These are phyloP conservation scores for Lanmaoa rubissima DNA, from an alignment of 768 basidiomycete species.

Conservation along the genomic window DNA sequence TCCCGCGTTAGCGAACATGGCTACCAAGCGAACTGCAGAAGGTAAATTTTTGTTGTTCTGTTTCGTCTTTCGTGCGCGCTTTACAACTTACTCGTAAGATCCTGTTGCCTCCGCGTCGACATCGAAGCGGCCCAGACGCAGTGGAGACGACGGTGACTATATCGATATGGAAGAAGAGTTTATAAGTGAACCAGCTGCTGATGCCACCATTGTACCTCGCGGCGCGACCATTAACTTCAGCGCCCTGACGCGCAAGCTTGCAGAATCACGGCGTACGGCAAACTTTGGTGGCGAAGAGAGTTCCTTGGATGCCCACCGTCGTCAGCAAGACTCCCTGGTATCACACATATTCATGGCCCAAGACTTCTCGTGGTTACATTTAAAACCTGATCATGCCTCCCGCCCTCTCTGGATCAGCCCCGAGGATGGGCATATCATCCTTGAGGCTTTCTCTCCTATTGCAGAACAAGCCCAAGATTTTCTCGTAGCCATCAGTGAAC, in stretches of 20 bases:
- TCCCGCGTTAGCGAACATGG: constrained; percentile 24
- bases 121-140: constrained; percentile 42
- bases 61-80: not conserved
- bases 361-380: constrained; percentile 82
- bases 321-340: constrained; percentile 71
- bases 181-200: constrained; percentile 30
- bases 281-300: constrained; percentile 42
- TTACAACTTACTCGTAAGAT: constrained; percentile 15
- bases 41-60: constrained; percentile 24
- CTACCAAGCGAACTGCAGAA: constrained; percentile 41
- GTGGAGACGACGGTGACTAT: constrained; percentile 55
- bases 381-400: constrained; percentile 89
- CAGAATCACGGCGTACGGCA: constrained; percentile 51
- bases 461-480: constrained; percentile 99
- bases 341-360: constrained; percentile 83
- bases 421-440: constrained; percentile 88
- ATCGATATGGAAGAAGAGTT: constrained; percentile 59
- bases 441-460: constrained; percentile 97
- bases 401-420: constrained; percentile 97
- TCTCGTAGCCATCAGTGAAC: constrained; percentile 95
- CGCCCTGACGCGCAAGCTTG: constrained; percentile 77
- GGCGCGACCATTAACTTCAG: constrained; percentile 85
- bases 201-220: constrained; percentile 54
- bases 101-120: constrained; percentile 24
- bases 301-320: constrained; percentile 61